Conservation (phyloP, 192 early-diverging fungal species). For the Gorgonomyces haynaldii region DNA sequence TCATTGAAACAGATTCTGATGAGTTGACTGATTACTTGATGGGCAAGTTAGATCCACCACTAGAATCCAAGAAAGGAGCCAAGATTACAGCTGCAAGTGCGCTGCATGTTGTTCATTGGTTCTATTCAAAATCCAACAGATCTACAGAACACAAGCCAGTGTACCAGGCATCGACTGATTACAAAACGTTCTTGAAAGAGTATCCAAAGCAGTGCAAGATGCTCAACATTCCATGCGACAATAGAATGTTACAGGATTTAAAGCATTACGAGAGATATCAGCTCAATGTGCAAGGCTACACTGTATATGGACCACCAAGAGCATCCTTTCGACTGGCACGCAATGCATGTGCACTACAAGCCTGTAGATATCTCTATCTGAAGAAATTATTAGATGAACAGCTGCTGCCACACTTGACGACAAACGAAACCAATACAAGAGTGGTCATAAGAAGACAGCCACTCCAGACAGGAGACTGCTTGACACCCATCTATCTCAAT, state of each 20-base stretch:
- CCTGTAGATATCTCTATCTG: background rate
- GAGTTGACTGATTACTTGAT: background rate
- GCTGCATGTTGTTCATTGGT: background rate
- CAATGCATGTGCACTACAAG: background rate
- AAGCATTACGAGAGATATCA: background rate
- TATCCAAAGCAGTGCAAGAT: background rate
- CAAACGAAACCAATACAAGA: no score
- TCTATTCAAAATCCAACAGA: no score
- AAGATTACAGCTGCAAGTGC: background rate
- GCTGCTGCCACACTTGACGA: background rate
- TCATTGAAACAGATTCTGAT: no score
- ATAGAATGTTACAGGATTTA: background rate
- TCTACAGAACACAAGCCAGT: no score
- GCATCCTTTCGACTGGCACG: background rate
- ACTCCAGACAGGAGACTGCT: no score
- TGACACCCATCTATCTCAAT: no score
- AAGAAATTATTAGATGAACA: background rate
- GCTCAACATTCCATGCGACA: background rate
- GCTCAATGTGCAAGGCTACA: background rate
- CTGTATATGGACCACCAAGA: background rate
- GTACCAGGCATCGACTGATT: no score
- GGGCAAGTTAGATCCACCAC: background rate
- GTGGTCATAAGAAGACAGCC: no score
- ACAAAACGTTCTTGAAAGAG: background rate
- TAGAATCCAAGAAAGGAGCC: background rate